Evolutionary conservation across 2,329 filamentous ascomycete species (phyloP), one percentile per base, ranked within the genome.

Genomic region (Pezicula radicicola): DNA sequence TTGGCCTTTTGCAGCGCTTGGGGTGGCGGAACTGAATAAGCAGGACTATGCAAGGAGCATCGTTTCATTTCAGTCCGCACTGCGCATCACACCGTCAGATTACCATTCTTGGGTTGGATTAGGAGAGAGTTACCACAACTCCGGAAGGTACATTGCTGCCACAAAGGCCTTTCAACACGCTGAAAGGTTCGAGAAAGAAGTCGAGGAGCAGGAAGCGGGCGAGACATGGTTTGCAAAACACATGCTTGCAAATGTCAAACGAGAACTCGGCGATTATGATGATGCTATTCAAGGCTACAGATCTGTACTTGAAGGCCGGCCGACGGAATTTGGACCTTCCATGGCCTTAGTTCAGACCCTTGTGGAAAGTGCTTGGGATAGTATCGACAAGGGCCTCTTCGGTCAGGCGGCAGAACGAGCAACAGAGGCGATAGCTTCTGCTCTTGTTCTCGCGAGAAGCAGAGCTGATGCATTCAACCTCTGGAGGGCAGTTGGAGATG

Each of bases 41-140:
- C 91, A 95, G 66, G 91, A 96, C 54, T 97, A 93, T 62, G 76
- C 85, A 59, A 88, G 90, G 66, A 91, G 91, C 35, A 91, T 97
- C 49, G 85, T 93, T 8, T 96, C 91, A 0, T 99, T 97, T 68
- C 89, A 97, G 64, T 84, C 90, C 2, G 92, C 94, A 10, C 75
- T 99, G 33, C 81, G 93, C 49, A 89, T 96, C 45, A 83, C 85
- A 2, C 91, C 92, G 0, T 76, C 86, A 40, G 91, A 97, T 68
- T 97, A 97, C 64, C 88, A 99, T 70, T 96, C 90, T 0, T 99
- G 93, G 84, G 89, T 99, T 21, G 94, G 94, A 1, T 78, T 99
- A 1, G 94, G 93, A n/a, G 94, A 99, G 72, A 96, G 91, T 65
- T 99, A 99, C 65, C 88, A 97, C 66, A 94, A 89, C 60, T 96